phyloP scores from a whole-genome alignment of 768 basidiomycete species.

The Pisolithus microcarpus region DNA sequence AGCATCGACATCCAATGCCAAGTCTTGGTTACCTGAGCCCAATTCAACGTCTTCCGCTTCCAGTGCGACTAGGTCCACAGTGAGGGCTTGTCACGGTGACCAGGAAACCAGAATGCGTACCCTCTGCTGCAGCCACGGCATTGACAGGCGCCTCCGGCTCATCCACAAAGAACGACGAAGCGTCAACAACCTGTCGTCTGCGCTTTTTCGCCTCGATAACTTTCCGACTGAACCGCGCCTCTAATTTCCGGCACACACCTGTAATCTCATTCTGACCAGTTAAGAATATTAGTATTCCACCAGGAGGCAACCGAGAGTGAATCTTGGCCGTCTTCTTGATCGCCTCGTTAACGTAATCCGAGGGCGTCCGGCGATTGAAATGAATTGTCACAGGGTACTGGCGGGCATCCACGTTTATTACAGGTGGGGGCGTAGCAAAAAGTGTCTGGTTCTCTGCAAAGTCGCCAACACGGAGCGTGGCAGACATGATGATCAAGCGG shows the following conservation, averaged over 20 bases:
- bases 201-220: constrained; percentile 49
- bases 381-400: constrained; percentile 95
- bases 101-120: constrained; percentile 2
- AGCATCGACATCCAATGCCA: constrained; percentile 66
- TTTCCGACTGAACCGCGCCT: constrained; percentile 66
- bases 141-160: constrained; percentile 10
- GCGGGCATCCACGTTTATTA: constrained; percentile 82
- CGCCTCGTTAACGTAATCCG: constrained; percentile 87
- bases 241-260: constrained; percentile 74
- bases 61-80: constrained; percentile 45
- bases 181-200: constrained; percentile 22
- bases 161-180: constrained; percentile 23
- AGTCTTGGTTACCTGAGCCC: constrained; percentile 40
- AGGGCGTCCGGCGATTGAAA: constrained; percentile 77
- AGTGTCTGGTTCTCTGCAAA: constrained; percentile 81
- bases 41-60: constrained; percentile 81
- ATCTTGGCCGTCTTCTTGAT: constrained; percentile 89
- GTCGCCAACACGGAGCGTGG: constrained; percentile 88
- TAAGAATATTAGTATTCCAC: constrained; percentile 88
- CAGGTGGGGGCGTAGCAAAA: constrained; percentile 80
- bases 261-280: constrained; percentile 96
- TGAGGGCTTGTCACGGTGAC: not conserved
- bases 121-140: constrained; percentile 15
- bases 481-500: constrained; percentile 96
- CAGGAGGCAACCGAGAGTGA: constrained; percentile 84